Conservation (phyloP, 192 early-diverging fungal species). For the Backusella sp. region DNA sequence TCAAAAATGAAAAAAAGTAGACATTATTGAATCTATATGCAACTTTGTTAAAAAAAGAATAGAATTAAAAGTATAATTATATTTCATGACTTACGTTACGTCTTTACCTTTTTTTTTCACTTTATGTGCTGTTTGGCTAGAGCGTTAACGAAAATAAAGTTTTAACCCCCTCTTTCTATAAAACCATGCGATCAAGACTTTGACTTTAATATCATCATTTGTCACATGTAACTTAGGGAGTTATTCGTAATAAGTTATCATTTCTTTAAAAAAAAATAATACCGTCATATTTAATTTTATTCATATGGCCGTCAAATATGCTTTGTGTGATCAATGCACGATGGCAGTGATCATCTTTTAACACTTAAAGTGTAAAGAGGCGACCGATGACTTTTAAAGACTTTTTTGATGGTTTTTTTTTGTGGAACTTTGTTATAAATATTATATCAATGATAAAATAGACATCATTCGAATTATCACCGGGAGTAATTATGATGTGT, state of each 20-base stretch:
- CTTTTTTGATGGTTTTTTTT: too few relatives aligned
- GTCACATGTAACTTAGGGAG: neutral
- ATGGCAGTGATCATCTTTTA: neutral
- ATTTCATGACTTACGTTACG: neutral
- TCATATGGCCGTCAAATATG: neutral
- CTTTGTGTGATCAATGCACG: conserved; percentile 1
- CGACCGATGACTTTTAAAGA: neutral
- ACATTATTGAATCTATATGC: neutral
- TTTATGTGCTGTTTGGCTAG: too few relatives aligned
- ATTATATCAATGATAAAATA: too few relatives aligned
- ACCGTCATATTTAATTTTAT: neutral
- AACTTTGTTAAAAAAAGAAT: neutral
- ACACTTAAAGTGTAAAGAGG: neutral
- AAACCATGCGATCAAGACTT: neutral
- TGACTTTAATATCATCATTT: neutral
- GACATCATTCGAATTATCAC: too few relatives aligned
- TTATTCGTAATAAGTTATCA: neutral
- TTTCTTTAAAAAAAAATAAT: neutral
- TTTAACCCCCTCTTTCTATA: neutral
- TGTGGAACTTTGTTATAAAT: too few relatives aligned
- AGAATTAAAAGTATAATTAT: neutral
- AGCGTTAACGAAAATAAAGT: neutral
- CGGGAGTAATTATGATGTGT: too few relatives aligned
- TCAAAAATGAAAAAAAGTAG: neutral
- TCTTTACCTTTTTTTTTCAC: neutral